These are phyloP conservation scores for Medicago lupulina DNA, from an alignment of 306 rosid genomes.

Conservation along the genomic window DNA sequence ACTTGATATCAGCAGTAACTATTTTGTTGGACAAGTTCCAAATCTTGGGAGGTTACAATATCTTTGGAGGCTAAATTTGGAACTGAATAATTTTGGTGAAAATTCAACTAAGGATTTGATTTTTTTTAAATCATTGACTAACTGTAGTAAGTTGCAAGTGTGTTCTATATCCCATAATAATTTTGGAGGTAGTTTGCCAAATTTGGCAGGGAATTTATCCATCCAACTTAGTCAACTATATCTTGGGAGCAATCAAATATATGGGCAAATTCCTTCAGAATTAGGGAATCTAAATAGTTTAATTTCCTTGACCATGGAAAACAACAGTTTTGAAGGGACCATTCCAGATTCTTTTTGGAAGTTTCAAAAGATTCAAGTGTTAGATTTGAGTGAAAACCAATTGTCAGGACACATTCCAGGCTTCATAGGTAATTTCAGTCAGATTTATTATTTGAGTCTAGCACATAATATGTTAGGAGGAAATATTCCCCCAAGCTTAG, in stretches of 20 bases:
- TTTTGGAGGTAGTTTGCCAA: constrained; percentile 46
- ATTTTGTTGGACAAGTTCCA: constrained; percentile 37
- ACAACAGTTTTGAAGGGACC: neutral
- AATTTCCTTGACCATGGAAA: fast-evolving
- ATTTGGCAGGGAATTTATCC: constrained; percentile 41
- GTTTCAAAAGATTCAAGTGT: neutral
- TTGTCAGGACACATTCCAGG: constrained; percentile 32
- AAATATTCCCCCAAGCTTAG: constrained; percentile 42
- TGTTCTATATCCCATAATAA: neutral
- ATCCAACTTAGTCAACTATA: neutral
- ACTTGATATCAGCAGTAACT: neutral
- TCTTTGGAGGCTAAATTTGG: fast-evolving
- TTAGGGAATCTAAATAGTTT: constrained; percentile 38
- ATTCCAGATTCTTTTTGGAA: constrained; percentile 44
- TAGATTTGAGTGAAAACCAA: neutral
- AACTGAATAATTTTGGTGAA: neutral
- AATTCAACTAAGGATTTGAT: constrained; percentile 34
- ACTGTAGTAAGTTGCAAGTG: constrained; percentile 14
- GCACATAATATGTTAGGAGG: constrained; percentile 37
- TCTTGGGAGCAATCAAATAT: constrained; percentile 15
- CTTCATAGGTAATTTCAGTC: constrained; percentile 42
- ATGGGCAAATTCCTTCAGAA: constrained; percentile 29
- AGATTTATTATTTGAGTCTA: neutral
- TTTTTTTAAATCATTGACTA: constrained; percentile 40
- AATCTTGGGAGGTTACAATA: constrained; percentile 3